Conservation (phyloP, 192 early-diverging fungal species). For the Coemansia sp. region DNA sequence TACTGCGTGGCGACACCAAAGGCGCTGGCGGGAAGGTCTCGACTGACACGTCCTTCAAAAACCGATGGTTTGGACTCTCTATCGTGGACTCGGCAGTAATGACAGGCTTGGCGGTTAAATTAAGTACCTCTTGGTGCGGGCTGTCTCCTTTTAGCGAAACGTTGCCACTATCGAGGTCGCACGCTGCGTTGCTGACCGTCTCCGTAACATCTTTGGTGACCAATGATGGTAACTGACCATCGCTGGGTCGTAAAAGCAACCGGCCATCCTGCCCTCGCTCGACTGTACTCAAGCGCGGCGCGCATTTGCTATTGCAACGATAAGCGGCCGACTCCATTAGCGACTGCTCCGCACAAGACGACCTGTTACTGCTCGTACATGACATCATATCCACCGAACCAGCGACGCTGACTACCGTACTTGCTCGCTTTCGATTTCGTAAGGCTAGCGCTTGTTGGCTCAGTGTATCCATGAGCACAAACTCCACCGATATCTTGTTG, state of each 20-base stretch:
- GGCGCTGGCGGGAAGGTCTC: slow-evolving; percentile 19
- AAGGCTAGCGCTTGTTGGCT: slow-evolving; percentile 9
- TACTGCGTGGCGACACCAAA: not conserved
- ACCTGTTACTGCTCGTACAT: slow-evolving; percentile 24
- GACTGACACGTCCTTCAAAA: not conserved
- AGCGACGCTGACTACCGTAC: slow-evolving; percentile 9
- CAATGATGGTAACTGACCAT: not conserved
- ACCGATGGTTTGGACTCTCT: not conserved
- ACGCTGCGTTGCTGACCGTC: not conserved
- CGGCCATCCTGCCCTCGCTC: slow-evolving; percentile 42
- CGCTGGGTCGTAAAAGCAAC: slow-evolving; percentile 29
- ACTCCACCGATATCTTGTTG: slow-evolving; percentile 16
- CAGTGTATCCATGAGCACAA: slow-evolving; percentile 20
- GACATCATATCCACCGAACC: slow-evolving; percentile 14
- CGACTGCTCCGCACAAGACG: slow-evolving; percentile 19
- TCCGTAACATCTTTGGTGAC: not conserved
- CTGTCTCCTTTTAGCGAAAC: slow-evolving; percentile 6
- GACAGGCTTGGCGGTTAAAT: not conserved
- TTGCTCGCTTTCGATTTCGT: not conserved
- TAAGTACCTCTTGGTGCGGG: slow-evolving; percentile 2
- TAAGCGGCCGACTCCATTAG: slow-evolving; percentile 27
- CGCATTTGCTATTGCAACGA: slow-evolving; percentile 30
- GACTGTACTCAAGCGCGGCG: slow-evolving; percentile 47
- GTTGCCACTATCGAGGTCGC: slow-evolving; percentile 7
- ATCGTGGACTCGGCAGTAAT: not conserved